These are phyloP conservation scores for Poteriospumella lacustris DNA, from an alignment of 108 stramenopile genomes.

Conservation along the genomic window DNA sequence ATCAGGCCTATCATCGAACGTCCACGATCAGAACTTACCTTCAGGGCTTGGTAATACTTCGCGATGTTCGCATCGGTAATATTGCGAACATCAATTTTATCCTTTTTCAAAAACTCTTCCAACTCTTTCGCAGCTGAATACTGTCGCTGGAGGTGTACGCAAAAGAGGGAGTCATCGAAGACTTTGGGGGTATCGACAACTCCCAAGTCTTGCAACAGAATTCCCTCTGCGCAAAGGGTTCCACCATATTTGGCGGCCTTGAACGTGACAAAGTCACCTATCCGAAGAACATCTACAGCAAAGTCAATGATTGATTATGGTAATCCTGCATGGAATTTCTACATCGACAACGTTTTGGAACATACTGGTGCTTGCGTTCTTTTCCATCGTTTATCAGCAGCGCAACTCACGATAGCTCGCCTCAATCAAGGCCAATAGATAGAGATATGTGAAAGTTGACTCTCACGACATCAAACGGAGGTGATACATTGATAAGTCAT, in stretches of 20 bases:
- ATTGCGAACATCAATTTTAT: not conserved
- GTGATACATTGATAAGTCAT: too few relatives aligned
- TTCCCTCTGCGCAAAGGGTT: constrained; percentile 12
- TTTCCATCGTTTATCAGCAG: too few relatives aligned
- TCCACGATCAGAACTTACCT: not conserved
- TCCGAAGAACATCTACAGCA: constrained; percentile 1
- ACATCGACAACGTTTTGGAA: too few relatives aligned
- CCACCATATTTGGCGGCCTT: not conserved
- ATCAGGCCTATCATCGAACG: not conserved
- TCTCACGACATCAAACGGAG: too few relatives aligned
- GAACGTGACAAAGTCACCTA: constrained; percentile 33
- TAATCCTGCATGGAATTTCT: too few relatives aligned
- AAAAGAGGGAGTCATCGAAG: constrained; percentile 30
- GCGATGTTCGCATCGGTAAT: not conserved
- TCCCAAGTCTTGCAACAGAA: constrained; percentile 16
- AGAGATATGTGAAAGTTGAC: too few relatives aligned
- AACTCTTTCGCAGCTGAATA: constrained; percentile 34
- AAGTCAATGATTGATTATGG: too few relatives aligned
- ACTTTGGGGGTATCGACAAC: not conserved
- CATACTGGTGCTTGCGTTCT: too few relatives aligned
- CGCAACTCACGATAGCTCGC: too few relatives aligned
- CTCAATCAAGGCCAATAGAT: too few relatives aligned
- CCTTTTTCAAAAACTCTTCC: not conserved
- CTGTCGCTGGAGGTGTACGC: constrained; percentile 26
- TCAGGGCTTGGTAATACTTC: not conserved